Percentiles rank a stretch among this genome's conserved stretches.
Conservation (phyloP, 2,329 filamentous ascomycete species). For the Nemania diffusa region DNA sequence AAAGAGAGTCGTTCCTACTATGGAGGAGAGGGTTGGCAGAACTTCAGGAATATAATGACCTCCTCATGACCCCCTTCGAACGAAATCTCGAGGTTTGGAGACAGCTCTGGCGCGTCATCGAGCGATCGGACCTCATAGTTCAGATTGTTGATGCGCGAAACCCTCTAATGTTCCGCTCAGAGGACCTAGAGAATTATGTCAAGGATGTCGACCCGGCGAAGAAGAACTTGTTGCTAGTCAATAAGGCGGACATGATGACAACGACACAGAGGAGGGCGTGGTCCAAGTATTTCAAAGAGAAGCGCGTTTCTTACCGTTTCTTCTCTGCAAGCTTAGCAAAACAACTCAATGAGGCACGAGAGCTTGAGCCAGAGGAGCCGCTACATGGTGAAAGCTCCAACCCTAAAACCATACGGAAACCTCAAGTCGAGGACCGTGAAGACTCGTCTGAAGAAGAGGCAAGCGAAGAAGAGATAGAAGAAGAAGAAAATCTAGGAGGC, state of each 20-base stretch:
- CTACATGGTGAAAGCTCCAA: slow-evolving; percentile 46
- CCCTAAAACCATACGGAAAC: slow-evolving; percentile 48
- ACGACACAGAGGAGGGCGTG: slow-evolving; percentile 81
- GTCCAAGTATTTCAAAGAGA: slow-evolving; percentile 85
- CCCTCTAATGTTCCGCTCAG: slow-evolving; percentile 91
- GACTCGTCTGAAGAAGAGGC: slow-evolving; percentile 44
- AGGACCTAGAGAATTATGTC: slow-evolving; percentile 93
- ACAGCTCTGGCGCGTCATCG: slow-evolving; percentile 97
- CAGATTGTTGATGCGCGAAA: slow-evolving; percentile 99
- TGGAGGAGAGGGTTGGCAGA: slow-evolving; percentile 94
- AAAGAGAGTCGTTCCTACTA: slow-evolving; percentile 82
- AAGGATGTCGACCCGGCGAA: slow-evolving; percentile 91
- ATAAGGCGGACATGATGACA: slow-evolving; percentile 99
- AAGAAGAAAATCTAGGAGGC: slow-evolving; percentile 51
- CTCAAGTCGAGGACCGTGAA: slow-evolving; percentile 36
- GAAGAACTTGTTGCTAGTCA: slow-evolving; percentile 91
- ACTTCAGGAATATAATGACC: slow-evolving; percentile 90
- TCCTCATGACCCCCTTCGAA: slow-evolving; percentile 98
- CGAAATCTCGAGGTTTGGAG: slow-evolving; percentile 97
- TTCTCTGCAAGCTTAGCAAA: slow-evolving; percentile 95
- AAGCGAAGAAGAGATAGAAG: slow-evolving; percentile 48
- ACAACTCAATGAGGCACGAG: slow-evolving; percentile 81
- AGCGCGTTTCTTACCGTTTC: slow-evolving; percentile 90
- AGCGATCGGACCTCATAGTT: slow-evolving; percentile 92
- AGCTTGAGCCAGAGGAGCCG: slow-evolving; percentile 59